Conservation (phyloP, 2,329 filamentous ascomycete species). For the Dothiorella sarmentorum region DNA sequence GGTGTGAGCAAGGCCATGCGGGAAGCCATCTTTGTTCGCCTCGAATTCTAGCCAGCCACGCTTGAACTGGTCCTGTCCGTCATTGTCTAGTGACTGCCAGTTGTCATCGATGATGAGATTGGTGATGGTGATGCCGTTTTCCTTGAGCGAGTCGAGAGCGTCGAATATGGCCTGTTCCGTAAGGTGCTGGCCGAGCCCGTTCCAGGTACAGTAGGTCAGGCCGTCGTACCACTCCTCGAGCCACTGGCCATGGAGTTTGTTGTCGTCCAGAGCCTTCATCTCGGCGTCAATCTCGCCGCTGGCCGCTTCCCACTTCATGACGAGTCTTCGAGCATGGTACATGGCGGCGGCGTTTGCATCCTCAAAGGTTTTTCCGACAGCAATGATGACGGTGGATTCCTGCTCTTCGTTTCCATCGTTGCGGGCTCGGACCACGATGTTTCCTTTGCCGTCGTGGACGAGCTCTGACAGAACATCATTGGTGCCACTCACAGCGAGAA, state of each 20-base stretch:
- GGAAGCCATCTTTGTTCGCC: constrained; percentile 75
- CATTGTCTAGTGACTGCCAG: constrained; percentile 72
- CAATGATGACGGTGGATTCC: constrained; percentile 62
- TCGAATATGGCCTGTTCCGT: constrained; percentile 75
- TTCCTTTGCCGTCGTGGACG: constrained; percentile 60
- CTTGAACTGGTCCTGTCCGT: constrained; percentile 50
- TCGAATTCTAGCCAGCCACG: constrained; percentile 65
- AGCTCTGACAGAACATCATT: constrained; percentile 69
- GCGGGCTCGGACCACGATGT: constrained; percentile 64
- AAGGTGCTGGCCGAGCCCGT: constrained; percentile 78
- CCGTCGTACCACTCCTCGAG: constrained; percentile 88
- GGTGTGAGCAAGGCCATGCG: constrained; percentile 70
- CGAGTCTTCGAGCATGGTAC: constrained; percentile 76
- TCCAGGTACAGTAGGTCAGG: constrained; percentile 96
- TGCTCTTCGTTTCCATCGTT: constrained; percentile 63
- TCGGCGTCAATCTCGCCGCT: constrained; percentile 47
- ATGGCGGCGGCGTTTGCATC: constrained; percentile 74
- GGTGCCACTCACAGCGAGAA: constrained; percentile 74
- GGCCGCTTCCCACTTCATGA: constrained; percentile 46
- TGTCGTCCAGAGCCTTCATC: constrained; percentile 43
- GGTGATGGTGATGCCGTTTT: constrained; percentile 70
- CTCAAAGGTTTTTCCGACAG: constrained; percentile 70
- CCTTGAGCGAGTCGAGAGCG: constrained; percentile 68
- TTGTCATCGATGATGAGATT: constrained; percentile 96
- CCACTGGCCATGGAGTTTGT: constrained; percentile 62